These are phyloP conservation scores for Crithidia bombi DNA, from an alignment of 208 protist species.

Conservation along the genomic window DNA sequence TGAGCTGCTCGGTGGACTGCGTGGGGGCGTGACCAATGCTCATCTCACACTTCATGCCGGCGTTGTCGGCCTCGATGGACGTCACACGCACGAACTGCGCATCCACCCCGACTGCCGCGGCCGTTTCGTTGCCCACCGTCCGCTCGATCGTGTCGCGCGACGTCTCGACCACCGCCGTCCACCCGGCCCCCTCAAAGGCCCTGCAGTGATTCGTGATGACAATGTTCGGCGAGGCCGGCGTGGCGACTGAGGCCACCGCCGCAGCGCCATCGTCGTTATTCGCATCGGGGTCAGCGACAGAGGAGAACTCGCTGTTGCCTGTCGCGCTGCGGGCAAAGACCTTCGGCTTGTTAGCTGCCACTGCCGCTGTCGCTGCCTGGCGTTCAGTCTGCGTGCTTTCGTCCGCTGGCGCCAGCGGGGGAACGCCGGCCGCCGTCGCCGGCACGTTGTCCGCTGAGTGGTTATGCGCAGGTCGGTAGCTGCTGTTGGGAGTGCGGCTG, in stretches of 20 bases:
- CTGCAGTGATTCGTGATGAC: conserved; percentile 39
- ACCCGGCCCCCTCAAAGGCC: conserved; percentile 35
- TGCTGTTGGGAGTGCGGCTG: conserved; percentile 30
- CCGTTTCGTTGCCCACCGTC: conserved; percentile 50
- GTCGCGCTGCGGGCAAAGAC: conserved; percentile 15
- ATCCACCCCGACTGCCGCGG: conserved; percentile 41
- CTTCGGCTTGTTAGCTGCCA: conserved; percentile 18
- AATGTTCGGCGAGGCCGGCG: conserved; percentile 17
- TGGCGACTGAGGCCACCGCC: conserved; percentile 22
- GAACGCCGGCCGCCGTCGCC: background rate
- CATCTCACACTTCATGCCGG: conserved; percentile 39
- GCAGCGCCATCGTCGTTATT: conserved; percentile 1
- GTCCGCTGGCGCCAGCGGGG: conserved; percentile 1
- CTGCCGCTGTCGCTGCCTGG: conserved; percentile 4
- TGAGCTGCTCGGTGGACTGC: conserved; percentile 18
- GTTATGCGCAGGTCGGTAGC: conserved; percentile 1
- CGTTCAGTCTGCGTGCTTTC: conserved; percentile 2
- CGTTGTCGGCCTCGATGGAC: conserved; percentile 27
- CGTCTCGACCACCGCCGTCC: conserved; percentile 38
- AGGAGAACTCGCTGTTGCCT: conserved; percentile 34
- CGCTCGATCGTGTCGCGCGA: conserved; percentile 47
- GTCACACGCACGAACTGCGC: conserved; percentile 44
- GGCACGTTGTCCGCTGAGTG: conserved; percentile 4
- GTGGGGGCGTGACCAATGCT: conserved; percentile 38
- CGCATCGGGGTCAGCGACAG: conserved; percentile 21